These are phyloP conservation scores for Trichoderma gamsii DNA, from an alignment of 495 filamentous ascomycete genomes.

Conservation along the genomic window DNA sequence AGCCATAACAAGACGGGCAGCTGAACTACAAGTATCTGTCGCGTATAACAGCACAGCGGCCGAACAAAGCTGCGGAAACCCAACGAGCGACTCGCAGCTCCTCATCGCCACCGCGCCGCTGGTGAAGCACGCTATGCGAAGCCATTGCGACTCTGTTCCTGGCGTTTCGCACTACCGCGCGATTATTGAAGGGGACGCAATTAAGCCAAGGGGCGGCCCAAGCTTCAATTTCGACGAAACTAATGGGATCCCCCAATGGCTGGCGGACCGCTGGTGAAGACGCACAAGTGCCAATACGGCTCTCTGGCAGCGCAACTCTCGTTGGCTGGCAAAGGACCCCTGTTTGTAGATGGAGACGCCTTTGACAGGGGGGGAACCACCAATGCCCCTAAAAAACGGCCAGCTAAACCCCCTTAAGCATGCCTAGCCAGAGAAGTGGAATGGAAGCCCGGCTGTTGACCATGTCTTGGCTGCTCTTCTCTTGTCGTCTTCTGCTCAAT, in stretches of 20 bases:
- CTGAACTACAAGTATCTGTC: not conserved
- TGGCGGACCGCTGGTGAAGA: constrained; percentile 4
- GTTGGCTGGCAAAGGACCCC: not conserved
- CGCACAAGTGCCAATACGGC: not conserved
- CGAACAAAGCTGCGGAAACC: too few relatives aligned
- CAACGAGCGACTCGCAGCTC: not conserved
- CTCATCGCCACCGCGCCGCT: not conserved
- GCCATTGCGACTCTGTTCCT: too few relatives aligned
- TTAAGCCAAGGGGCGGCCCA: not conserved
- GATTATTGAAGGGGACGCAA: not conserved
- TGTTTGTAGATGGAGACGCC: not conserved
- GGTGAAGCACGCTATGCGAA: not conserved
- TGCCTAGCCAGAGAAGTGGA: not conserved
- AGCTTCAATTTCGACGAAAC: not conserved
- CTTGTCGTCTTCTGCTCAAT: not conserved
- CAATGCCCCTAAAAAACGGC: not conserved
- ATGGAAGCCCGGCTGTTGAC: not conserved
- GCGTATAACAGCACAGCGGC: too few relatives aligned
- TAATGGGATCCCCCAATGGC: not conserved
- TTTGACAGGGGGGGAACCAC: not conserved
- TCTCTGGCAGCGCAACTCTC: too few relatives aligned
- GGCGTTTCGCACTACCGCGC: not conserved
- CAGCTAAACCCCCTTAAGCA: constrained; percentile 12
- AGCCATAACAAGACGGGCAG: not conserved
- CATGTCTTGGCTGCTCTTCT: not conserved